Evolutionary conservation across 257 asterid species (phyloP), one percentile per base, ranked within the genome.

Genomic region (Linaria vulgaris): DNA sequence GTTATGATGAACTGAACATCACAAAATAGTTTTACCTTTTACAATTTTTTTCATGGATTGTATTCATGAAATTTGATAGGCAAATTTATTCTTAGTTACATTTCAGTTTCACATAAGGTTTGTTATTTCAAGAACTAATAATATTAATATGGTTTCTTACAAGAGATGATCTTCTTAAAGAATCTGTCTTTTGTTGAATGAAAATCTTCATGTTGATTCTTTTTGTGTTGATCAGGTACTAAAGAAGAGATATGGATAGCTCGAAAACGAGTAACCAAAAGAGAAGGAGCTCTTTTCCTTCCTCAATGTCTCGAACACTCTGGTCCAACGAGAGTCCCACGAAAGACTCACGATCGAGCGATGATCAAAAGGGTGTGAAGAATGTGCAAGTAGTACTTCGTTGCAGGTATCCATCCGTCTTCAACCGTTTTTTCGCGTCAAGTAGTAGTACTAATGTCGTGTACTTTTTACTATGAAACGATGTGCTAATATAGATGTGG

Each of bases 371-470:
- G 46, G 63, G 63, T 21, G 85, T 65, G 0, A 83, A 80, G 0
- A 83, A 80, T 55, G 83, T 80, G 45, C 76, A 78, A 47, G 90
- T 80, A 24, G 69, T 76, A 8, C 34, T 79, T 34, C 83, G 83
- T 24, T 83, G 85, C 86, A 83, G 86, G 90, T 79, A 12, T 5
- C 21, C 0, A 12, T 5, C 21, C 0, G 7, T 61, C 51, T 60
- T 24, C 11, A 39, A n/a, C 3, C 25, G 16, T 69, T 21, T 45
- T 25, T 47, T 1, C 8, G 30, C 31, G 12, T 52, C 31, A 15
- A 62, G 12, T 37, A 5, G 44, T 45, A 22, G 11, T 56, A 9
- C 3, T 3, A 17, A 48, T 6, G 52, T 34, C 49, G 52, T 16
- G 27, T 39, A 27, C 34, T 27, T 2, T 27, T 27, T 6, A 27